Conservation (phyloP, 106 monocot species). For the Apostasia shenzhenica region DNA sequence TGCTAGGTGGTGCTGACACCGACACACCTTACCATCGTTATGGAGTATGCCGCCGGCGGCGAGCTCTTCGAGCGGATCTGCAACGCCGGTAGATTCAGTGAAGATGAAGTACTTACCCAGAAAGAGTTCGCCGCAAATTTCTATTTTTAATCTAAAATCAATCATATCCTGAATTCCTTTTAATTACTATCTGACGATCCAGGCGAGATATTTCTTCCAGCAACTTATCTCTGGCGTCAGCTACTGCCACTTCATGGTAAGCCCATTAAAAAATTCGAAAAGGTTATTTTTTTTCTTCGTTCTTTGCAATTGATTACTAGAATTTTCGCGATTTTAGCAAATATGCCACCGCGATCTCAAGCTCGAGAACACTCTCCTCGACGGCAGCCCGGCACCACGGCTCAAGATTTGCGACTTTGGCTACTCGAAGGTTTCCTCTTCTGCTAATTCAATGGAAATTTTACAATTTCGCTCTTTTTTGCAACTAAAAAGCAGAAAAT, state of each 20-base stretch:
- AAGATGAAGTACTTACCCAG: slow-evolving; percentile 54
- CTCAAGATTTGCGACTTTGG: slow-evolving; percentile 94
- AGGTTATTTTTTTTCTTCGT: neutral
- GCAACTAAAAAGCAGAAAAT: neutral
- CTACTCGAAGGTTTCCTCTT: slow-evolving; percentile 65
- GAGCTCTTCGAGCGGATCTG: slow-evolving; percentile 95
- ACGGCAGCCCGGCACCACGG: slow-evolving; percentile 77
- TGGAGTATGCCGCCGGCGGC: slow-evolving; percentile 93
- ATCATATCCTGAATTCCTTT: neutral
- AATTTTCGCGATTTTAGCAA: slow-evolving; percentile 33
- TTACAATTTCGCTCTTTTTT: neutral
- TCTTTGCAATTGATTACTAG: neutral
- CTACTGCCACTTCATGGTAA: slow-evolving; percentile 87
- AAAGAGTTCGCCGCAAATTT: neutral
- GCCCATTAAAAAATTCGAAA: neutral
- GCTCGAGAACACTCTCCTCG: slow-evolving; percentile 88
- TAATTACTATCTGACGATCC: neutral
- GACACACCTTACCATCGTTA: slow-evolving; percentile 81
- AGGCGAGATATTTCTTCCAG: slow-evolving; percentile 99
- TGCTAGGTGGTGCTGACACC: slow-evolving; percentile 78
- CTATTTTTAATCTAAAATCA: neutral
- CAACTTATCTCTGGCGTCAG: slow-evolving; percentile 92
- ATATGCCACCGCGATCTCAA: slow-evolving; percentile 85
- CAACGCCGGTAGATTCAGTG: slow-evolving; percentile 77
- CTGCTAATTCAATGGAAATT: neutral